Evolutionary conservation across 2,329 filamentous ascomycete species (phyloP).

Genomic region (Diaporthe eres): DNA sequence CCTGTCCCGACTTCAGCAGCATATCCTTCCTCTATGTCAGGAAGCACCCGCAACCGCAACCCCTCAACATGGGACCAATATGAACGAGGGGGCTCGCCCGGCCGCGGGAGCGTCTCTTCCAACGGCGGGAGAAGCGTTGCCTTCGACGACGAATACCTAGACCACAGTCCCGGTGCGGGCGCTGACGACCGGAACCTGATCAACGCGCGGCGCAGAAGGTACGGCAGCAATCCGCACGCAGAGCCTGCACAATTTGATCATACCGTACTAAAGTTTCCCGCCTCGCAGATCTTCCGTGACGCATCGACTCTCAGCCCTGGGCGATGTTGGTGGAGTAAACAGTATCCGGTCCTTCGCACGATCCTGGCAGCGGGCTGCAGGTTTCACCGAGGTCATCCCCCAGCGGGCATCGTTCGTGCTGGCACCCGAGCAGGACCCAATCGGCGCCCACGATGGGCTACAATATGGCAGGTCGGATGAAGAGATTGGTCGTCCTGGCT

Average conservation of each 20-base stretch:
- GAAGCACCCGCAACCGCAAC: conserved; percentile 48
- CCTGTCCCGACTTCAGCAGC: not conserved
- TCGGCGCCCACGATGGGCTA: conserved; percentile 53
- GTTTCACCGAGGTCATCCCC: conserved; percentile 89
- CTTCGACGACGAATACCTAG: conserved; percentile 62
- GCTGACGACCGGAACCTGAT: conserved; percentile 49
- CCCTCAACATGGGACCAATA: conserved; percentile 63
- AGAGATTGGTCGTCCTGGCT: conserved; percentile 48
- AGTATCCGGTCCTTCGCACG: conserved; percentile 94
- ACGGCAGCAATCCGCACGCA: conserved; percentile 25
- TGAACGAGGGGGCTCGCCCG: conserved; percentile 57
- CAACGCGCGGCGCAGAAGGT: conserved; percentile 54
- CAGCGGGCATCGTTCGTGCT: conserved; percentile 82
- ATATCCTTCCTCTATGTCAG: conserved; percentile 35
- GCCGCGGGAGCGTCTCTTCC: conserved; percentile 56
- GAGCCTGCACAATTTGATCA: conserved; percentile 22
- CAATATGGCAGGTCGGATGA: conserved; percentile 59
- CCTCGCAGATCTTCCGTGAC: conserved; percentile 70
- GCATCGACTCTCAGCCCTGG: conserved; percentile 68
- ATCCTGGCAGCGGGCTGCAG: conserved; percentile 92
- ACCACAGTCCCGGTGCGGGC: conserved; percentile 51
- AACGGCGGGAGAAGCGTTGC: conserved; percentile 57
- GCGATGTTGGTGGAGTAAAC: conserved; percentile 89
- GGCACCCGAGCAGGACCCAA: conserved; percentile 67
- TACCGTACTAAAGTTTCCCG: conserved; percentile 1